Conservation (phyloP, 805 yeast species). For the Candida sakaeoensis region DNA sequence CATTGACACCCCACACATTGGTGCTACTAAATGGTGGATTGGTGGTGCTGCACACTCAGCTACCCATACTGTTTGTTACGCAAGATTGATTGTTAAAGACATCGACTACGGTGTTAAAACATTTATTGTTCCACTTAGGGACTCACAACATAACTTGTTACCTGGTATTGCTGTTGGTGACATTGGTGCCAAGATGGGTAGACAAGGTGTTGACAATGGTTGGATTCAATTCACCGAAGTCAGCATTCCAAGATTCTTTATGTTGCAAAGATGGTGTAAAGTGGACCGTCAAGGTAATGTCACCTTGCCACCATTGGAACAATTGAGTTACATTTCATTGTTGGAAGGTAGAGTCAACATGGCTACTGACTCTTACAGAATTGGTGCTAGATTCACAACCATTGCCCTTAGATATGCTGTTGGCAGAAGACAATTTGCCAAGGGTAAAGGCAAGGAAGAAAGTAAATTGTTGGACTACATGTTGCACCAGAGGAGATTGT, state of each 20-base stretch:
- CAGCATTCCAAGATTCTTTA: conserved; percentile 74
- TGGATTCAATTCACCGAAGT: conserved; percentile 92
- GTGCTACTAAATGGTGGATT: conserved; percentile 98
- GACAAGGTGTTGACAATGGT: conserved; percentile 94
- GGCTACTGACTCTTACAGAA: conserved; percentile 82
- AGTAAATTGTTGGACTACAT: conserved; percentile 81
- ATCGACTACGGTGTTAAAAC: conserved; percentile 91
- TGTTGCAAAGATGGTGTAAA: conserved; percentile 77
- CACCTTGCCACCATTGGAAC: conserved; percentile 78
- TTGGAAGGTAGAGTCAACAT: conserved; percentile 86
- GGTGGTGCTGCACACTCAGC: conserved; percentile 97
- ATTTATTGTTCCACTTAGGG: conserved; percentile 87
- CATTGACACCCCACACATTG: conserved; percentile 82
- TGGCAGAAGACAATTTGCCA: conserved; percentile 80
- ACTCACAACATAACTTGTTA: conserved; percentile 61
- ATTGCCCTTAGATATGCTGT: conserved; percentile 87
- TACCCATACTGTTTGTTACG: conserved; percentile 81
- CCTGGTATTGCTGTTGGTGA: conserved; percentile 88
- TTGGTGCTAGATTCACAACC: conserved; percentile 73
- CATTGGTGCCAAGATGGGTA: conserved; percentile 93
- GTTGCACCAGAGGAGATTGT: conserved; percentile 79
- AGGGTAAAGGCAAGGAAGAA: conserved; percentile 44
- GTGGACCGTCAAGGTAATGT: conserved; percentile 70
- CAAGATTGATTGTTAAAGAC: conserved; percentile 75
- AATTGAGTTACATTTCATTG: conserved; percentile 82